These are phyloP conservation scores for Cladosporium sp. DNA, from an alignment of 2,329 filamentous ascomycete genomes.

Conservation along the genomic window DNA sequence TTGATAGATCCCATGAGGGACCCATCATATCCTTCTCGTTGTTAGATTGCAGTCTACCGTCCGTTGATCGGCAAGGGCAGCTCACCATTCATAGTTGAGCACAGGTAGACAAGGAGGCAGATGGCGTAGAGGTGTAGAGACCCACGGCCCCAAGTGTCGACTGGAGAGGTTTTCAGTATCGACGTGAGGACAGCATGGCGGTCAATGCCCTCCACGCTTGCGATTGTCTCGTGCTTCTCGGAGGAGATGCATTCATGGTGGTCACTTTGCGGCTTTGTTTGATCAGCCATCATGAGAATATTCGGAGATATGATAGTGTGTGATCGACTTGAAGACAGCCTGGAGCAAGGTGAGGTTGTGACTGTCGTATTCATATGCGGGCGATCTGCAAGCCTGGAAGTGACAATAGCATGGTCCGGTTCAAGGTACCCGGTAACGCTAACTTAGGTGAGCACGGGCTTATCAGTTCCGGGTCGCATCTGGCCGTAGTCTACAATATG, in stretches of 20 bases:
- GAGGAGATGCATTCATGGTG: not conserved
- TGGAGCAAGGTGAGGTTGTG: no score
- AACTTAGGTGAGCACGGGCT: no score
- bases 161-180: not conserved
- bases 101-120: slow-evolving; percentile 30
- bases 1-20: slow-evolving; percentile 46
- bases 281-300: no score
- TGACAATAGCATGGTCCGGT: no score
- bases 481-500: no score
- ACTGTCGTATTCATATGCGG: no score
- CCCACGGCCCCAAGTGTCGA: slow-evolving; percentile 21
- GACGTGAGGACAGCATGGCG: not conserved
- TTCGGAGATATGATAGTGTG: no score
- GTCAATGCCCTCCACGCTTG: not conserved
- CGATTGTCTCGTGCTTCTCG: not conserved
- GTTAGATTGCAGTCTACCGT: slow-evolving; percentile 31
- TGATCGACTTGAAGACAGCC: no score
- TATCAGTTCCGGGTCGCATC: no score
- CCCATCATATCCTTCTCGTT: slow-evolving; percentile 19
- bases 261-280: no score
- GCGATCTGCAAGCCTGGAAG: no score
- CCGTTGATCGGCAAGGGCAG: slow-evolving; percentile 13
- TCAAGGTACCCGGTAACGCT: no score
- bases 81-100: slow-evolving; percentile 27
- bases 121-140: slow-evolving; percentile 24